Base-by-base conservation (phyloP, 495 filamentous ascomycete genomes). In the Aspergillus sclerotioniger region DNA sequence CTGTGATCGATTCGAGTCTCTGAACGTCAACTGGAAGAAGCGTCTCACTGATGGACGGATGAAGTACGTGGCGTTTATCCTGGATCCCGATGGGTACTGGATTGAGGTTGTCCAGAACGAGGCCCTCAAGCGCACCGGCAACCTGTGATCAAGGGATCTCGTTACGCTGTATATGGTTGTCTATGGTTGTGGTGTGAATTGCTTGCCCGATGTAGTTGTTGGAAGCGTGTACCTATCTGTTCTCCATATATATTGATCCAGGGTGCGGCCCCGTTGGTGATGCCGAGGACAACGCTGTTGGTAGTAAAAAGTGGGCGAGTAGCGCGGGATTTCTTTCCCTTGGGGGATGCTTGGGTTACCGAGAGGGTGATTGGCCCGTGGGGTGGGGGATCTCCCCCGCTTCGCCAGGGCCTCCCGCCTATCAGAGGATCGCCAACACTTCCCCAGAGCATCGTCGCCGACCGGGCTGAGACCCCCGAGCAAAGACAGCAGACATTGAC, bases 61-160 rank as follows among this genome's bases (percentile, higher is more conserved):
- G 91, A 91, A 89, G 82, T 89, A 92, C 66, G 86, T 97, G n/a
- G 94, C 94, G 0, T 97, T 97, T 70, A 70, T 97, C 19, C 77
- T 96, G 9, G 93, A 98, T 69, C 94, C 94, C 0, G 94, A 98
- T 73, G 85, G 84, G 25, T 96, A 96, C 69, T 94, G 91, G 90
- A 83, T 96, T 56, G 92, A 98, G 77, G 76, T 96, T 53, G 84
- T 96, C 51, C 91, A 96, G 77, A 84, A 84, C 57, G 74, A 84
- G 69, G 70, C 72, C 20, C 56, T 82, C 48, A 82, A 80, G 68
- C 73, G 66, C 31, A 73, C 69, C 32, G 71, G 71, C 33, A 78
- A 82, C 62, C 77, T 74, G 76, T 80, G 70, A 60, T 55, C 12
- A 13, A 41, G 13, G n/a, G n/a, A n/a, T n/a, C n/a, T n/a, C n/a